Evolutionary conservation across 768 basidiomycete genomes (phyloP).

Genomic region (Serendipita indica): DNA sequence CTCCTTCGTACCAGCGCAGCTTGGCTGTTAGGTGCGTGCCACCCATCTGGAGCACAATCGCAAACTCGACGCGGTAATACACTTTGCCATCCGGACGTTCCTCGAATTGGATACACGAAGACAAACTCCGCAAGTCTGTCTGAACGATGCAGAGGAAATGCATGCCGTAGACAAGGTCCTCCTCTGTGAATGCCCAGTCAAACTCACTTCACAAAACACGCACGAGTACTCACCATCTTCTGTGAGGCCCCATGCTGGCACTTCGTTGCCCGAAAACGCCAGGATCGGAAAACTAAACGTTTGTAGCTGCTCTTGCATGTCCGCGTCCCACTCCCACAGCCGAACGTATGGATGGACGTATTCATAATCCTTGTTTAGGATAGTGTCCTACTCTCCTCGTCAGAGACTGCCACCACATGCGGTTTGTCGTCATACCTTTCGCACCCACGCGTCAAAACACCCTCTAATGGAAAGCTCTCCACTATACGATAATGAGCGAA

Average conservation of each 20-base stretch:
- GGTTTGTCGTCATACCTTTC: not conserved
- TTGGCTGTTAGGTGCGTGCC: not conserved
- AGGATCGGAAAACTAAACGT: not conserved
- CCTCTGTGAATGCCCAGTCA: not conserved
- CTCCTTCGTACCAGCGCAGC: slow-evolving; percentile 1
- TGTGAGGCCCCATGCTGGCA: not conserved
- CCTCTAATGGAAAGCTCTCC: not conserved
- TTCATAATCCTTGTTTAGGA: not conserved
- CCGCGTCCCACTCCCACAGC: not conserved
- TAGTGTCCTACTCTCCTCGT: not conserved
- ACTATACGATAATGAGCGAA: not conserved
- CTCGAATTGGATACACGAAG: not conserved
- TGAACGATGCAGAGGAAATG: not conserved
- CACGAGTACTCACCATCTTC: not conserved
- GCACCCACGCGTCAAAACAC: not conserved
- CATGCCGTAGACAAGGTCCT: not conserved
- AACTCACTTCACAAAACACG: not conserved
- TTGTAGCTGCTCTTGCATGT: not conserved
- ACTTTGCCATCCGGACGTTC: not conserved
- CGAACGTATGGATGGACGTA: not conserved
- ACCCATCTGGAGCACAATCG: not conserved
- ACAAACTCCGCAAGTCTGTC: not conserved
- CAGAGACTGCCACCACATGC: not conserved
- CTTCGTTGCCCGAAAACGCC: not conserved
- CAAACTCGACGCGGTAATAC: not conserved